phyloP scores from a whole-genome alignment of 2,329 filamentous ascomycete species.

The Arachnopeziza araneosa region DNA sequence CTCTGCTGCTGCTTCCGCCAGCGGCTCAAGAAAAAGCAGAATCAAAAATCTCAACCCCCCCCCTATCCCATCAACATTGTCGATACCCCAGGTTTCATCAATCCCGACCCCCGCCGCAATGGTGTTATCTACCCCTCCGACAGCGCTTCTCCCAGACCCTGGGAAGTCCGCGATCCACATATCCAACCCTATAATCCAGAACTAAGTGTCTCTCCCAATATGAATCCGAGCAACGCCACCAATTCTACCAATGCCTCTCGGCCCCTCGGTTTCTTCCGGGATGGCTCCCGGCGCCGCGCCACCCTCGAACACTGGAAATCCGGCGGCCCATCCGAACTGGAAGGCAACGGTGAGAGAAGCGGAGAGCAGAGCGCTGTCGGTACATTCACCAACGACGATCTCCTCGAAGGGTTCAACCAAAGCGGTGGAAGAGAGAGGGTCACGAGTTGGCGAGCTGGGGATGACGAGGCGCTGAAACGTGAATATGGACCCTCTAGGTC shows the following conservation, averaged over 20 bases:
- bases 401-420: not conserved
- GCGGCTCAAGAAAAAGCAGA: not conserved
- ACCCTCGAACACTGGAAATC: not conserved
- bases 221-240: not conserved
- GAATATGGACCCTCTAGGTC: not conserved
- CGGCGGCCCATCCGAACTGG: not conserved
- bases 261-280: not conserved
- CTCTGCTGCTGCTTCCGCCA: not conserved
- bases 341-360: not conserved
- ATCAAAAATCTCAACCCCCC: not conserved
- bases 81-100: not conserved
- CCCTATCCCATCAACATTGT: not conserved
- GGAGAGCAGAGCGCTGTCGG: not conserved
- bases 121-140: not conserved
- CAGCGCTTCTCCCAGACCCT: not conserved
- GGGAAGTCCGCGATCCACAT: not conserved
- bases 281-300: not conserved
- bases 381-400: not conserved
- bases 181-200: not conserved
- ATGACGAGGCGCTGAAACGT: not conserved
- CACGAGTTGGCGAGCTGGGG: not conserved
- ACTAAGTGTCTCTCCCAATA: not conserved
- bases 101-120: not conserved
- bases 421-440: not conserved
- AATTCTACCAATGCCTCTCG: not conserved